Evolutionary conservation across 1,139 yeast genomes (phyloP).

Genomic region (Magnusiomyces sp.): DNA sequence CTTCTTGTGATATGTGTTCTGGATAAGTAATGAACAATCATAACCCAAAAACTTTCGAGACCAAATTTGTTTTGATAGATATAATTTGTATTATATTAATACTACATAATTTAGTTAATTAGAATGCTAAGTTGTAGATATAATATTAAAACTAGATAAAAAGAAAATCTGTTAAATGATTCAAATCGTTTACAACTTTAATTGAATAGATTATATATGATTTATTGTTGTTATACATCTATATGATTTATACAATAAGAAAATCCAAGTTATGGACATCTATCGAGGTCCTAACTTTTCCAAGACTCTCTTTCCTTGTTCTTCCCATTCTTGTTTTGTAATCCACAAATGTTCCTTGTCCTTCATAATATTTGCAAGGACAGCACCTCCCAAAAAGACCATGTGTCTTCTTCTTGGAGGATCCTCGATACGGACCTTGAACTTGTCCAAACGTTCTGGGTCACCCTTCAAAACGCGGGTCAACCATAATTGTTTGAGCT

Average conservation of each 20-base stretch:
- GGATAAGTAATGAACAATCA: neutral
- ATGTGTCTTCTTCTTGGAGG: slow-evolving; percentile 98
- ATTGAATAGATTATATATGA: neutral
- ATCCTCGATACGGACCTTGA: slow-evolving; percentile 94
- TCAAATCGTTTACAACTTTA: too few relatives aligned
- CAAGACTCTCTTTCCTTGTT: slow-evolving; percentile 80
- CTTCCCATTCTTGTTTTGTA: slow-evolving; percentile 94
- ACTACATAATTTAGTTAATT: neutral
- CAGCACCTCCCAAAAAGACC: slow-evolving; percentile 99
- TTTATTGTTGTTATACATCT: neutral
- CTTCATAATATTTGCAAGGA: slow-evolving; percentile 94
- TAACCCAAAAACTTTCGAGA: too few relatives aligned
- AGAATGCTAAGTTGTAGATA: too few relatives aligned
- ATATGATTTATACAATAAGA: neutral
- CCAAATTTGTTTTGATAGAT: neutral
- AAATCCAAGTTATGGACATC: too few relatives aligned
- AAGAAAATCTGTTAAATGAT: neutral
- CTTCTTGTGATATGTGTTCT: slow-evolving; percentile 1
- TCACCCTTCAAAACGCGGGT: slow-evolving; percentile 81
- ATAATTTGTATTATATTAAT: neutral
- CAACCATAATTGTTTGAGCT: slow-evolving; percentile 92
- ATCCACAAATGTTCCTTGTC: slow-evolving; percentile 99
- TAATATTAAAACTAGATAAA: neutral
- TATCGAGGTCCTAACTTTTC: slow-evolving; percentile 89
- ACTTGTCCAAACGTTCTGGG: slow-evolving; percentile 77